Percentiles rank a stretch among this genome's conserved stretches.
These are phyloP conservation scores for Globisporangium heterothallicum DNA, from an alignment of 352 stramenopile species.

Conservation along the genomic window DNA sequence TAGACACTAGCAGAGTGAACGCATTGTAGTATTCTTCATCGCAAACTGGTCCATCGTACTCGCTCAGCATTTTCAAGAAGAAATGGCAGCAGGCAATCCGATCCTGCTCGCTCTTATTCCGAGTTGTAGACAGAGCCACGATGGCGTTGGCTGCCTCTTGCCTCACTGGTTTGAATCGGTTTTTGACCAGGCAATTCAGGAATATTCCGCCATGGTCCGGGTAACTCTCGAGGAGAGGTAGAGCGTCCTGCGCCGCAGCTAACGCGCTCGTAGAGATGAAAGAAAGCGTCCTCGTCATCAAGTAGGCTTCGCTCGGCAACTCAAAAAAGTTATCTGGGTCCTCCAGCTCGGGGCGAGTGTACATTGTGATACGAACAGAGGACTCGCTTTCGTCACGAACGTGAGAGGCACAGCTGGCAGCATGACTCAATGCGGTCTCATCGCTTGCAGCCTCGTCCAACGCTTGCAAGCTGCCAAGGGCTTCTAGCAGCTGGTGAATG, in stretches of 20 bases:
- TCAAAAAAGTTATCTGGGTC: constrained; percentile 42
- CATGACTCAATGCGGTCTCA: no score
- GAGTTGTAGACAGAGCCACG: constrained; percentile 33
- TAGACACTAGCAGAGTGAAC: constrained; percentile 52
- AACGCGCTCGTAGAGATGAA: constrained; percentile 40
- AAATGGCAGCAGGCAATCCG: constrained; percentile 38
- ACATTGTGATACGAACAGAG: constrained; percentile 25
- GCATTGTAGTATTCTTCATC: constrained; percentile 64
- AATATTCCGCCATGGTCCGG: constrained; percentile 33
- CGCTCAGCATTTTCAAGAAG: constrained; percentile 46
- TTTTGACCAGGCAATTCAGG: constrained; percentile 40
- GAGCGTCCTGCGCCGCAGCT: constrained; percentile 19
- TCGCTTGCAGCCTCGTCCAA: constrained; percentile 10
- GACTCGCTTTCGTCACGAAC: constrained; percentile 7
- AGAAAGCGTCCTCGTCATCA: constrained; percentile 51
- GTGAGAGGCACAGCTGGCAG: background rate
- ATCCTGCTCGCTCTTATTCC: constrained; percentile 39
- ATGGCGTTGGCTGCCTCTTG: constrained; percentile 41
- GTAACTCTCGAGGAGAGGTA: constrained; percentile 35
- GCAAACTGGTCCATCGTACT: constrained; percentile 31
- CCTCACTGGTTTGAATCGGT: constrained; percentile 39
- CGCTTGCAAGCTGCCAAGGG: constrained; percentile 27
- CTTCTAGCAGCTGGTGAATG: constrained; percentile 39
- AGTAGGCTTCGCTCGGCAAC: constrained; percentile 44
- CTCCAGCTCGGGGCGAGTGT: constrained; percentile 29